Percentiles rank a stretch among this genome's conserved stretches.
Conservation (phyloP, 208 protist genomes). For the Trypanosomatidae sp. region DNA sequence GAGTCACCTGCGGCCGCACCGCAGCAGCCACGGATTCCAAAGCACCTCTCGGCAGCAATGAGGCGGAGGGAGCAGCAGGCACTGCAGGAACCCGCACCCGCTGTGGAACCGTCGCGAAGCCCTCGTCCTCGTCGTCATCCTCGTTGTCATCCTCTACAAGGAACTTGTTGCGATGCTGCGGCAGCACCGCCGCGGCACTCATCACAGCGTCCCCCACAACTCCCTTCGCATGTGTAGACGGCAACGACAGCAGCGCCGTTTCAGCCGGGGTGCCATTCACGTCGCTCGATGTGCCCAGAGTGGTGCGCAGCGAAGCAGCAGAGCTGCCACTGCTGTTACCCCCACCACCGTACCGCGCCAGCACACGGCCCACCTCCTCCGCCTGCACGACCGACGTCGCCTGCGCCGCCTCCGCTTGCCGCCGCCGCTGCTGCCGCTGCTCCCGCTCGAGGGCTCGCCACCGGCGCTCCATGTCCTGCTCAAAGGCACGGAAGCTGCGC, state of each 20-base stretch:
- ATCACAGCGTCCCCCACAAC: no score
- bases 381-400: background rate
- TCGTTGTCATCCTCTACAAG: background rate
- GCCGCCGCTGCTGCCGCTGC: slow-evolving; percentile 22
- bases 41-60: no score
- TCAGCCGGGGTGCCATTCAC: no score
- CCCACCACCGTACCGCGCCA: slow-evolving; percentile 30
- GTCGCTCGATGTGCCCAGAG: no score
- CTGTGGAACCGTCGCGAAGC: background rate
- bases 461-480: slow-evolving; percentile 27
- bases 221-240: no score
- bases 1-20: background rate
- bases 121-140: background rate
- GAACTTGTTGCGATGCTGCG: slow-evolving; percentile 17
- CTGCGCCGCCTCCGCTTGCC: slow-evolving; percentile 7
- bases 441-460: slow-evolving; percentile 27
- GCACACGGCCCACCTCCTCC: slow-evolving; percentile 16
- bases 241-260: no score
- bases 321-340: background rate
- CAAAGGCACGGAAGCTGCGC: slow-evolving; percentile 19
- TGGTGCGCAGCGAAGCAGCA: no score
- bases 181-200: background rate
- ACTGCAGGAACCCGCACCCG: no score
- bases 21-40: no score
- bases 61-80: no score